phyloP scores from a whole-genome alignment of 2,329 filamentous ascomycete genomes.

The Zelopaecilomyces penicillatus region DNA sequence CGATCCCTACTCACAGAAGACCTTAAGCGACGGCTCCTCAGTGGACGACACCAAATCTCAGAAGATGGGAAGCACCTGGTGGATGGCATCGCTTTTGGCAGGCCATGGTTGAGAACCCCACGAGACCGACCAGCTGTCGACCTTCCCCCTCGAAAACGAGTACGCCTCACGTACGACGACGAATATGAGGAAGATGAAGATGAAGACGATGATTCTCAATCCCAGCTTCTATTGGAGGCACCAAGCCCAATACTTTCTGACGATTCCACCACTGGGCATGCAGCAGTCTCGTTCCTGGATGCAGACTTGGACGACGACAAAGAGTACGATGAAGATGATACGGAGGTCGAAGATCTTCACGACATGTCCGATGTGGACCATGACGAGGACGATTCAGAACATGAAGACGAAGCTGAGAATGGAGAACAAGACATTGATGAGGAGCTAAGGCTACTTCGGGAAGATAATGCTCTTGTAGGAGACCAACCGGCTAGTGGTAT shows the following conservation, averaged over 20 bases:
- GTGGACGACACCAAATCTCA: conserved; percentile 75
- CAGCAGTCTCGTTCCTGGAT: conserved; percentile 1
- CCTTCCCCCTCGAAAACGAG: conserved; percentile 67
- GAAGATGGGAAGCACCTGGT: conserved; percentile 70
- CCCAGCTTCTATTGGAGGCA: conserved; percentile 1
- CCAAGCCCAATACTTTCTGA: background rate
- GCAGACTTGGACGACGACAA: conserved; percentile 15
- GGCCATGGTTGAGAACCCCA: conserved; percentile 54
- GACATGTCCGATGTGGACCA: conserved; percentile 7
- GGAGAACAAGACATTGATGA: background rate
- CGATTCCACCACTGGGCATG: background rate
- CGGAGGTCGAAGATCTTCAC: background rate
- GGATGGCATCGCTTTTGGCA: conserved; percentile 79
- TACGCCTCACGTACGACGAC: conserved; percentile 38
- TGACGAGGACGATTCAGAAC: conserved; percentile 6
- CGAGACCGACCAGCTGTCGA: conserved; percentile 56
- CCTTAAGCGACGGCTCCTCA: conserved; percentile 60
- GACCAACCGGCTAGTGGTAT: too few species aligned
- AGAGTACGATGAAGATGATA: conserved; percentile 9
- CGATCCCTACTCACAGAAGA: conserved; percentile 70
- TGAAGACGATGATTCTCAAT: conserved; percentile 18
- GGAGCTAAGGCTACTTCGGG: background rate
- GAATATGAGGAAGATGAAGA: conserved; percentile 33
- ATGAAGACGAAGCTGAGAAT: conserved; percentile 5
- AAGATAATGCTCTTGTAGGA: too few species aligned